Evolutionary conservation across 352 stramenopile species (phyloP).

Genomic region (Achlya hypogyna): DNA sequence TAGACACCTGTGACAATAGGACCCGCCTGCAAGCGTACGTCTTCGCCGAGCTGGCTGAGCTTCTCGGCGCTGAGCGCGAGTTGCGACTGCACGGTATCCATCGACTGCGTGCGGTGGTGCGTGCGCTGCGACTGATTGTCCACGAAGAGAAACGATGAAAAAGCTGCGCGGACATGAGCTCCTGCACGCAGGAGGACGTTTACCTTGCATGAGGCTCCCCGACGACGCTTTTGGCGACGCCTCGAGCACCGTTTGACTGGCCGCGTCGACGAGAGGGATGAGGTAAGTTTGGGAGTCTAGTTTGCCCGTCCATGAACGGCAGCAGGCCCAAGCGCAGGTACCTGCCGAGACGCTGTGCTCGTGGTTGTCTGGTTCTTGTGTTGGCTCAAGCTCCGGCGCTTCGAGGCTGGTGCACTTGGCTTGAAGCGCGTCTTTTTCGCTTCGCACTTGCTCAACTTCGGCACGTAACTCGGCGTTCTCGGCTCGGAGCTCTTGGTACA

Average conservation of each 20-base stretch:
- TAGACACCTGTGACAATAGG: neutral
- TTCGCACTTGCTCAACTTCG: neutral
- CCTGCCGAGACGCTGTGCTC: neutral
- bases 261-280: neutral
- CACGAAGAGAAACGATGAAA: constrained; percentile 13
- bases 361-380: neutral
- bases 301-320: neutral
- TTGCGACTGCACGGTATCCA: neutral
- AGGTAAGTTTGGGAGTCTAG: neutral
- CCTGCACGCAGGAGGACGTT: neutral
- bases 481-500: constrained; percentile 60
- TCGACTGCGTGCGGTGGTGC: neutral
- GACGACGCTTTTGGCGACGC: neutral
- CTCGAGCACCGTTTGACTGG: neutral
- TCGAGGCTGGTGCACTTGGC: neutral
- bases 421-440: neutral
- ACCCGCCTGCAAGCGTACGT: constrained; percentile 6
- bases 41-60: neutral
- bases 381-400: neutral
- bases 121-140: neutral
- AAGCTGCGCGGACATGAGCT: neutral
- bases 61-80: neutral
- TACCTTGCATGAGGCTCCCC: constrained; percentile 4
- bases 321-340: neutral
- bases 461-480: constrained; percentile 39